Evolutionary conservation across 192 early-diverging fungal genomes (phyloP).

Genomic region (Linnemannia zychae): DNA sequence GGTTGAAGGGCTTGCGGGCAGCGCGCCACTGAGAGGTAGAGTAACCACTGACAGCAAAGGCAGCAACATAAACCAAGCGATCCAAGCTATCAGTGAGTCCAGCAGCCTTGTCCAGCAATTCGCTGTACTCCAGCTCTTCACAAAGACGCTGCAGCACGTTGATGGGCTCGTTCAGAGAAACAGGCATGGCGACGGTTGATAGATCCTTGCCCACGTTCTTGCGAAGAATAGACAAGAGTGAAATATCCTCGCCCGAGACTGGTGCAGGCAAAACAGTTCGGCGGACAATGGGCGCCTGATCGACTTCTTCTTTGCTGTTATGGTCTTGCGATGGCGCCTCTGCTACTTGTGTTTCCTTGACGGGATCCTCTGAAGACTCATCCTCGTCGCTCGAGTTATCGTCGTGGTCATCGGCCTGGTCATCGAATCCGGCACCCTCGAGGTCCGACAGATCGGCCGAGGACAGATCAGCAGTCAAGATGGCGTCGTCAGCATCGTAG

Average conservation of each 20-base stretch:
- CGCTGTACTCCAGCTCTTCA: constrained; percentile 93
- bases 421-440: constrained; percentile 61
- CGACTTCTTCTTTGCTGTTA: not conserved
- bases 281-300: constrained; percentile 58
- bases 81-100: constrained; percentile 76
- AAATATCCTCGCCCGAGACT: constrained; percentile 83
- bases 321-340: not conserved
- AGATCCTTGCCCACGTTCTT: constrained; percentile 98
- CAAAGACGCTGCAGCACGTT: constrained; percentile 94
- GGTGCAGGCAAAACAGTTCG: constrained; percentile 85
- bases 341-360: constrained; percentile 11
- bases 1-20: constrained; percentile 98
- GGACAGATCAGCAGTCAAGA: constrained; percentile 57
- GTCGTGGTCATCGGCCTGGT: constrained; percentile 62
- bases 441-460: constrained; percentile 63
- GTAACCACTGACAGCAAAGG: constrained; percentile 90
- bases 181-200: constrained; percentile 95
- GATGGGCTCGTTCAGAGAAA: constrained; percentile 95
- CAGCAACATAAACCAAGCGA: constrained; percentile 84
- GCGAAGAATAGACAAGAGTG: constrained; percentile 87
- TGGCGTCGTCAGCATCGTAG: constrained; percentile 80
- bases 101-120: constrained; percentile 85
- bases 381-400: constrained; percentile 61
- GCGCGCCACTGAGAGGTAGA: constrained; percentile 87
- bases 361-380: constrained; percentile 58